Conservation (phyloP, 2,329 filamentous ascomycete species). For the Ophiocordyceps camponoti-rufipedis region DNA sequence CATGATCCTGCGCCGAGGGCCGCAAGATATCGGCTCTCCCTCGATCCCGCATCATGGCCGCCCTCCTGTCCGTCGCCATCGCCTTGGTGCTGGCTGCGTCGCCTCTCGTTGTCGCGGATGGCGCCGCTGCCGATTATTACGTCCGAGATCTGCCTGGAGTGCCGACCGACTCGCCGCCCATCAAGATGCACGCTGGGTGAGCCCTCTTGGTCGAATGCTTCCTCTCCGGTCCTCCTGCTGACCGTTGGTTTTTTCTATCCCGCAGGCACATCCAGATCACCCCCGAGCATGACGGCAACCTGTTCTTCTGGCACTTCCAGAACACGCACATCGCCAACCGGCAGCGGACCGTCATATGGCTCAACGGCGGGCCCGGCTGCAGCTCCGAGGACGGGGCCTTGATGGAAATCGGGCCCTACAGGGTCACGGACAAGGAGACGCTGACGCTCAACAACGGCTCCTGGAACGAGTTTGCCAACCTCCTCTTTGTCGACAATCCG, state of each 20-base stretch:
- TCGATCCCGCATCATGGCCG: slow-evolving; percentile 8
- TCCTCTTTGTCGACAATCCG: slow-evolving; percentile 93
- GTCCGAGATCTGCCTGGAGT: slow-evolving; percentile 71
- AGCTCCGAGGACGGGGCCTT: slow-evolving; percentile 92
- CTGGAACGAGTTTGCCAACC: slow-evolving; percentile 95
- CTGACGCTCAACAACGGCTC: slow-evolving; percentile 79
- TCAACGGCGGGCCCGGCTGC: slow-evolving; percentile 93
- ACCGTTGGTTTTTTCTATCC: not conserved
- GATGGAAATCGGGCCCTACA: slow-evolving; percentile 92
- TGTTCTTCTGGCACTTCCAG: slow-evolving; percentile 98
- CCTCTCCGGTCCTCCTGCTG: too few species aligned
- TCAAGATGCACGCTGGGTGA: slow-evolving; percentile 78
- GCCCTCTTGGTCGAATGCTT: slow-evolving; percentile 2
- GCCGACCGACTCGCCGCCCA: slow-evolving; percentile 48
- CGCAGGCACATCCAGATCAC: slow-evolving; percentile 78
- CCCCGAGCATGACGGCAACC: slow-evolving; percentile 68
- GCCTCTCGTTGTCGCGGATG: slow-evolving; percentile 5
- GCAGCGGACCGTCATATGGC: slow-evolving; percentile 84
- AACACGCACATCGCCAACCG: slow-evolving; percentile 88
- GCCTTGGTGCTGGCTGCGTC: slow-evolving; percentile 19
- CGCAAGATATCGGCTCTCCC: not conserved
- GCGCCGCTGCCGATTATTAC: slow-evolving; percentile 59
- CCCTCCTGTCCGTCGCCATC: slow-evolving; percentile 19
- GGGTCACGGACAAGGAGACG: slow-evolving; percentile 55
- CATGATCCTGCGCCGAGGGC: not conserved